Conservation (phyloP, 108 stramenopile genomes). For the Nannochloropsis gaditana region DNA sequence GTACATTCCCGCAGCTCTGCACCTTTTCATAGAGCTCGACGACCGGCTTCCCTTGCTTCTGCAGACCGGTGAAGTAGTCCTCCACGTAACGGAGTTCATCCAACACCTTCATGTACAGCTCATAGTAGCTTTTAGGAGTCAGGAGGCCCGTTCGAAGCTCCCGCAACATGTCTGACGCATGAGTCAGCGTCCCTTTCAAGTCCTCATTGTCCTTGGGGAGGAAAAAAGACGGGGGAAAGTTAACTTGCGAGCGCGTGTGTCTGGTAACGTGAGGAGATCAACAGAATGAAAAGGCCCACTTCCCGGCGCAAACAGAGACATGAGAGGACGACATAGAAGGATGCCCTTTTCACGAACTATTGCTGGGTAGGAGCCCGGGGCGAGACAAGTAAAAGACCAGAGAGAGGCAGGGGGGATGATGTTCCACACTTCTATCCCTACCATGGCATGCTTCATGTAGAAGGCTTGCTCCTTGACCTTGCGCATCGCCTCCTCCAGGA, state of each 20-base stretch:
- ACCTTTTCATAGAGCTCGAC: conserved; percentile 78
- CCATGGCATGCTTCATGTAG: conserved; percentile 45
- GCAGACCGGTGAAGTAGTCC: conserved; percentile 71
- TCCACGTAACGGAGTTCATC: conserved; percentile 88
- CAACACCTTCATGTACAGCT: conserved; percentile 90
- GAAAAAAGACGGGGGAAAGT: not conserved
- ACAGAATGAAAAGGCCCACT: not conserved
- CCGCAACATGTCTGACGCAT: conserved; percentile 67
- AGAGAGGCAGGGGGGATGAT: not conserved
- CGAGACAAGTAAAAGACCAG: too few species aligned
- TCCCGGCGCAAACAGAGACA: not conserved
- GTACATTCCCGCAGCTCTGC: conserved; percentile 83
- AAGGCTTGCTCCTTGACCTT: conserved; percentile 44
- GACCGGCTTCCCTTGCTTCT: conserved; percentile 61
- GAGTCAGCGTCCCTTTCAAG: conserved; percentile 40
- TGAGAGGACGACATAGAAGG: not conserved
- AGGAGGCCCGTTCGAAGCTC: conserved; percentile 73
- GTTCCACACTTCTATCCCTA: conserved; percentile 17
- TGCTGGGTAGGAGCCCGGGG: not conserved
- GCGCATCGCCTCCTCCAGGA: conserved; percentile 39
- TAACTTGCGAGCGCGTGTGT: not conserved
- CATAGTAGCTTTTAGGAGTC: conserved; percentile 94
- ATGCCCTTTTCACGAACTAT: not conserved
- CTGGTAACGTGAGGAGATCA: not conserved
- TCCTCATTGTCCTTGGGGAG: conserved; percentile 34